Base-by-base conservation (phyloP, 1,284 basidiomycete species). In the Cutaneotrichosporon daszewskae region DNA sequence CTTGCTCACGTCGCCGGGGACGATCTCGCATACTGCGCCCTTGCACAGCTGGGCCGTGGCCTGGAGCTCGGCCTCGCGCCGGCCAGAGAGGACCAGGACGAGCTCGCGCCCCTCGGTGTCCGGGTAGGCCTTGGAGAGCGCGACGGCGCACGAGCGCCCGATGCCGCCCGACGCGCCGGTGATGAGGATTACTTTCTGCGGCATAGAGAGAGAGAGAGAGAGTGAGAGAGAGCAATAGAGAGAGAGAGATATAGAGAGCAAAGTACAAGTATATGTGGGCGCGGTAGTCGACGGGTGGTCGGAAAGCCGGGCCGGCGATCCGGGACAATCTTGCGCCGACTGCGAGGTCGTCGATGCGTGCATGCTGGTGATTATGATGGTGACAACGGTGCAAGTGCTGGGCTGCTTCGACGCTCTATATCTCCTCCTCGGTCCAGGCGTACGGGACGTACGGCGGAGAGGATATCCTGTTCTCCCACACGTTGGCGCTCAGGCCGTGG, bases 1-100 rank as follows among this genome's bases (percentile, higher is more conserved):
- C 7, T 38, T 46, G 29, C 53, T 57, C 10, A 87, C 76, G 59
- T 87, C 82, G 1, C 84, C 85, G 0, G 74, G 58, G 14, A 83
- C 27, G 9, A 49, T 25, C 45, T 53, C 64, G 8, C 77, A 61
- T 5, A 80, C 59, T 19, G 75, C 74, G 13, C 60, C 59, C 20
- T 52, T 52, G 29, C 60, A 60, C 26, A 42, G 34, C 17, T 40
- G 43, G 2, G 73, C 73, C 0, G 84, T 85, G 54, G 79, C 78
- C 42, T 78, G 67, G 5, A 88, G 74, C 46, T 80, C 76, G 3
- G 75, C 73, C 13, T 73, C 59, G 28, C 84, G 72, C 19, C 85
- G 65, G 1, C 76, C 77, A 22, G 77, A 78, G 12, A 85, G 60
- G 6, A 79, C 75, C 31, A 85, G 51, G n/a, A 53, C 47, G 72